Percentiles rank a stretch among this genome's conserved stretches.
Conservation (phyloP, 768 basidiomycete genomes). For the Pholiota microspora region DNA sequence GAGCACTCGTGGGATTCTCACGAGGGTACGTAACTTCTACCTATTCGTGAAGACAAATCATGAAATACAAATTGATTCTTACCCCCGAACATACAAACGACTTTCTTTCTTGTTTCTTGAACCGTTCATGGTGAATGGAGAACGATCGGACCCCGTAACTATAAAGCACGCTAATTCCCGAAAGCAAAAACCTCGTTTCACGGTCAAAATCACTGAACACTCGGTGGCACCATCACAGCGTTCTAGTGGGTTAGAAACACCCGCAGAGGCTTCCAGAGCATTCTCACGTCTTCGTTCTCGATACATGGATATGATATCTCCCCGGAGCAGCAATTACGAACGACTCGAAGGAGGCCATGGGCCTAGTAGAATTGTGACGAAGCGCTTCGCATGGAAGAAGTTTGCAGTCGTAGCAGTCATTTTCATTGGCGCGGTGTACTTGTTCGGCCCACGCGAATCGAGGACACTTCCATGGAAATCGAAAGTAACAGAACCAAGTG, state of each 20-base stretch:
- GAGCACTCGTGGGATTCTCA: too few species aligned
- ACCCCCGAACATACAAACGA: not conserved
- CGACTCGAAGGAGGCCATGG: constrained; percentile 38
- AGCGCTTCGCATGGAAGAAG: constrained; percentile 60
- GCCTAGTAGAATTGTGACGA: constrained; percentile 32
- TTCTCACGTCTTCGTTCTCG: constrained; percentile 14
- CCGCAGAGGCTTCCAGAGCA: not conserved
- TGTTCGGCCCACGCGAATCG: constrained; percentile 54
- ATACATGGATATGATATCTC: constrained; percentile 21
- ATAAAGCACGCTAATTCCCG: constrained; percentile 13
- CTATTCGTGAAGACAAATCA: too few species aligned
- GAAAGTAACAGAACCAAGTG: constrained; percentile 10
- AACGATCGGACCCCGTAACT: constrained; percentile 2
- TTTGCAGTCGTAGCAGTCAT: constrained; percentile 57
- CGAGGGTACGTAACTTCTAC: too few species aligned
- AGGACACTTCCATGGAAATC: constrained; percentile 22
- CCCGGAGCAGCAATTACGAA: constrained; percentile 29
- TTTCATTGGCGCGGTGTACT: constrained; percentile 60
- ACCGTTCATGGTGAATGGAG: constrained; percentile 21
- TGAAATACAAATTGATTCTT: too few species aligned
- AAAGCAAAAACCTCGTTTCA: constrained; percentile 10
- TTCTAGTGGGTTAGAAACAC: constrained; percentile 5
- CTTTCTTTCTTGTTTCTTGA: not conserved
- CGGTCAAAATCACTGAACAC: constrained; percentile 12
- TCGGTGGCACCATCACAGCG: not conserved